phyloP scores from a whole-genome alignment of 1,139 yeast species.

The Lodderomyces oxycetoniae region DNA sequence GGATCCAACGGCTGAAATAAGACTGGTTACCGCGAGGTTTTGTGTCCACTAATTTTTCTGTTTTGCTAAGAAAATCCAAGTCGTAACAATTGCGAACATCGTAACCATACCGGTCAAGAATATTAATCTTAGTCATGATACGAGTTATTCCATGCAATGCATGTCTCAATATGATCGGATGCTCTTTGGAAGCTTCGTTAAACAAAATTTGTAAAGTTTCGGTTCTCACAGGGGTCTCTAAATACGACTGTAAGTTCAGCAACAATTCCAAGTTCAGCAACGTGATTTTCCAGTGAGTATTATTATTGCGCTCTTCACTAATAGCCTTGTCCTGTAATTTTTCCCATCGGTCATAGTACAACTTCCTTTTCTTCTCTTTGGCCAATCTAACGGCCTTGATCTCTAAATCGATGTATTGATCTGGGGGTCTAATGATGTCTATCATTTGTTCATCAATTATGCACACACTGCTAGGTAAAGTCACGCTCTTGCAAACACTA shows the following conservation, averaged over 20 bases:
- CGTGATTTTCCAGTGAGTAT: conserved; percentile 67
- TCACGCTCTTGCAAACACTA: conserved; percentile 42
- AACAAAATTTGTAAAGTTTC: conserved; percentile 47
- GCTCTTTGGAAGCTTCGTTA: conserved; percentile 56
- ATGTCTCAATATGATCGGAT: conserved; percentile 64
- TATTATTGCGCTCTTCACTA: conserved; percentile 23
- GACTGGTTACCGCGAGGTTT: conserved; percentile 24
- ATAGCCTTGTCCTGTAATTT: conserved; percentile 44
- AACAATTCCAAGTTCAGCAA: conserved; percentile 53
- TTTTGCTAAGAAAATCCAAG: conserved; percentile 36
- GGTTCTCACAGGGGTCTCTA: conserved; percentile 45
- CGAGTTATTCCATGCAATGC: conserved; percentile 62
- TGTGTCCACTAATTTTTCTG: conserved; percentile 41
- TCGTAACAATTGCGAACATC: conserved; percentile 44
- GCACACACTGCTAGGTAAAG: conserved; percentile 60
- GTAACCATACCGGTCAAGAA: conserved; percentile 53
- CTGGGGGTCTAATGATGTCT: conserved; percentile 61
- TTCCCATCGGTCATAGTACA: conserved; percentile 37
- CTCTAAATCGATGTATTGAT: conserved; percentile 50
- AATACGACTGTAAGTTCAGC: conserved; percentile 50
- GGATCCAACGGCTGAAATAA: conserved; percentile 42
- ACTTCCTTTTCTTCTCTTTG: conserved; percentile 50
- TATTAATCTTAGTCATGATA: conserved; percentile 48
- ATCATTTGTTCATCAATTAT: conserved; percentile 44
- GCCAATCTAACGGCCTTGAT: conserved; percentile 54